Evolutionary conservation across 768 basidiomycete genomes (phyloP).

Genomic region (Chlorophyllum brunneum): DNA sequence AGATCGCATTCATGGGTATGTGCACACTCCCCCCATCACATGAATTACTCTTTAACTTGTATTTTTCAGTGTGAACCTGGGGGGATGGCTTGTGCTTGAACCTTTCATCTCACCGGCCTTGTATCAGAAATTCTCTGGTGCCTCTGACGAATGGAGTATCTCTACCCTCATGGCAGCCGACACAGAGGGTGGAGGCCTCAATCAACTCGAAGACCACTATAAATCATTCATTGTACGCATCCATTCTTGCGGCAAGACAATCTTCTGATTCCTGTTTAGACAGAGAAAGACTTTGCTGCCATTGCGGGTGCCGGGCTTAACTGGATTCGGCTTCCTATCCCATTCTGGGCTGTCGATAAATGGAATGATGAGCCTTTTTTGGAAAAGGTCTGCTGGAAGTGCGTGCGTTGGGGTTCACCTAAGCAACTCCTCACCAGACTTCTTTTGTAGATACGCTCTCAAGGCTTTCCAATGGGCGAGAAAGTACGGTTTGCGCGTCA

Average conservation of each 20-base stretch:
- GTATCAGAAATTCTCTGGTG: slow-evolving; percentile 60
- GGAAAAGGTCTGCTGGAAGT: slow-evolving; percentile 72
- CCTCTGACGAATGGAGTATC: slow-evolving; percentile 75
- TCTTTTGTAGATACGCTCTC: slow-evolving; percentile 58
- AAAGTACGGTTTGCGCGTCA: slow-evolving; percentile 81
- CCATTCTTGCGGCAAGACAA: background rate
- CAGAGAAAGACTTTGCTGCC: slow-evolving; percentile 85
- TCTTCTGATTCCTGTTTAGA: slow-evolving; percentile 37
- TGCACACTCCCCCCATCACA: background rate
- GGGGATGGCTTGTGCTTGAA: slow-evolving; percentile 75
- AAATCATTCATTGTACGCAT: slow-evolving; percentile 73
- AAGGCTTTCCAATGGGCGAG: slow-evolving; percentile 74
- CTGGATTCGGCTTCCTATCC: slow-evolving; percentile 80
- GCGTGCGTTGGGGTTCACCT: slow-evolving; percentile 19
- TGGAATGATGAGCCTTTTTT: slow-evolving; percentile 80
- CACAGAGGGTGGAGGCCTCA: slow-evolving; percentile 40
- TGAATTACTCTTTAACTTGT: background rate
- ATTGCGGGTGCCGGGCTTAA: slow-evolving; percentile 89
- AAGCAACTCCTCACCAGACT: background rate
- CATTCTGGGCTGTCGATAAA: slow-evolving; percentile 79
- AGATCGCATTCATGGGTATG: slow-evolving; percentile 60
- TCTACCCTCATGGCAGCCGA: slow-evolving; percentile 61
- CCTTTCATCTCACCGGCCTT: slow-evolving; percentile 66
- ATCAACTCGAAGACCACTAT: slow-evolving; percentile 75
- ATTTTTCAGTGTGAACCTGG: slow-evolving; percentile 61